Evolutionary conservation across 2,329 filamentous ascomycete species (phyloP).

Genomic region (Fusarium pseudonygamai): DNA sequence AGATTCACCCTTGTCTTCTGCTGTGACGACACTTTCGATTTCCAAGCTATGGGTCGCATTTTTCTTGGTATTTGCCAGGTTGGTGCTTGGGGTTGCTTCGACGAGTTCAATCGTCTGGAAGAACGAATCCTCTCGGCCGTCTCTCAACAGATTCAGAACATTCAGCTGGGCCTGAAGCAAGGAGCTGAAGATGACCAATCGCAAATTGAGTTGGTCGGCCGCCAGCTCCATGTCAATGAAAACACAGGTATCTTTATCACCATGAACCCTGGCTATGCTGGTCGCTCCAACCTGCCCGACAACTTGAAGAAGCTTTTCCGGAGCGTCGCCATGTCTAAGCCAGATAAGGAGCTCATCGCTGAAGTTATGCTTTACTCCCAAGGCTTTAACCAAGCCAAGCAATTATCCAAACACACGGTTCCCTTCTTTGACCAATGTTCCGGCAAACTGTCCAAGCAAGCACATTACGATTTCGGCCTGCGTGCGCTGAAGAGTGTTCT

Average conservation of each 20-base stretch:
- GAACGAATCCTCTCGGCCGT: slow-evolving; percentile 98
- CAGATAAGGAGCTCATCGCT: slow-evolving; percentile 98
- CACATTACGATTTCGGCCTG: slow-evolving; percentile 98
- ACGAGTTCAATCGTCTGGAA: slow-evolving; percentile 99
- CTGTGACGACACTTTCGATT: slow-evolving; percentile 99
- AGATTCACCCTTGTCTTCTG: slow-evolving; percentile 99
- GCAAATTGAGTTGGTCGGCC: slow-evolving; percentile 93
- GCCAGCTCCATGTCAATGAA: slow-evolving; percentile 86
- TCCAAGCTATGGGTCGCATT: slow-evolving; percentile 99
- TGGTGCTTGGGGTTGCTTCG: slow-evolving; percentile 99
- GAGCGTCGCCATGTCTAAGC: slow-evolving; percentile 99
- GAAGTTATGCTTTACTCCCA: slow-evolving; percentile 99
- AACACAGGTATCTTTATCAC: slow-evolving; percentile 99
- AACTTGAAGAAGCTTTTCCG: slow-evolving; percentile 99
- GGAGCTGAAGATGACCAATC: slow-evolving; percentile 81
- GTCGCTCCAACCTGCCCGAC: slow-evolving; percentile 96
- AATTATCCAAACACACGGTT: slow-evolving; percentile 92
- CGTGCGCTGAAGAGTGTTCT: slow-evolving; percentile 98
- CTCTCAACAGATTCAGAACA: slow-evolving; percentile 99
- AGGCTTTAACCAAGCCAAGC: slow-evolving; percentile 96
- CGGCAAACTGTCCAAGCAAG: slow-evolving; percentile 86
- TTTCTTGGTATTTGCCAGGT: slow-evolving; percentile 99
- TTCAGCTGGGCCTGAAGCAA: slow-evolving; percentile 93
- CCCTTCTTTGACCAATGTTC: slow-evolving; percentile 97
- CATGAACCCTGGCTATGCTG: slow-evolving; percentile 99